These are phyloP conservation scores for Mortierella sp. DNA, from an alignment of 371 early-diverging fungal genomes.

Conservation along the genomic window DNA sequence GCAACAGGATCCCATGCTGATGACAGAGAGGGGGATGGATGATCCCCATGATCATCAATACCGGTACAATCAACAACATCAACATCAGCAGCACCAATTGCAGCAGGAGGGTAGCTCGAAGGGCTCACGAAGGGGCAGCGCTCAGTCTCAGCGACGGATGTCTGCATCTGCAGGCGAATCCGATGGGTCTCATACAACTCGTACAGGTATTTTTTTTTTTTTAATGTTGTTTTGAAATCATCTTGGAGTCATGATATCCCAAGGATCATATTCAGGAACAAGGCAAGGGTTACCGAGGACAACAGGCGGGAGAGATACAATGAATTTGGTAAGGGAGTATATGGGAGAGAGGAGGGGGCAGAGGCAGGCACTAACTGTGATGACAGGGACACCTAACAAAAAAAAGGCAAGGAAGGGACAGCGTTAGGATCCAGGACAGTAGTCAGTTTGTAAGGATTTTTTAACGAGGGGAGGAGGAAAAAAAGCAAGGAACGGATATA, in stretches of 20 bases:
- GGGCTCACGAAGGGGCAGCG: constrained; percentile 7
- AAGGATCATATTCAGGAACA: no score
- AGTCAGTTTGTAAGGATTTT: background rate
- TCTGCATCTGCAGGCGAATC: constrained; percentile 12
- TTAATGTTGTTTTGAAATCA: background rate
- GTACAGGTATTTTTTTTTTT: background rate
- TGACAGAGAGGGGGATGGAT: constrained; percentile 1
- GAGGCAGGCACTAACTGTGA: no score
- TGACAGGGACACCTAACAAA: no score
- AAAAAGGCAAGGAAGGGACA: background rate
- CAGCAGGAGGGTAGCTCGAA: no score
- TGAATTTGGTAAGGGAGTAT: no score
- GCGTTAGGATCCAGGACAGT: no score
- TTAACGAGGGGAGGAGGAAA: background rate
- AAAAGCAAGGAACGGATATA: background rate
- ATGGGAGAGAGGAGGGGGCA: no score
- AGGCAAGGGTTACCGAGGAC: no score
- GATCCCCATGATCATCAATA: background rate
- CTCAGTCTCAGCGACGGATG: constrained; percentile 11
- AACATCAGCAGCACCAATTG: background rate
- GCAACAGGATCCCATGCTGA: constrained; percentile 27
- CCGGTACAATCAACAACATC: background rate
- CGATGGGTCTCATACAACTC: background rate
- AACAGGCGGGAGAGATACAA: no score
- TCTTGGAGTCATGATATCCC: no score